Base-by-base conservation (phyloP, 2,329 filamentous ascomycete genomes). In the Penicillium sp. region DNA sequence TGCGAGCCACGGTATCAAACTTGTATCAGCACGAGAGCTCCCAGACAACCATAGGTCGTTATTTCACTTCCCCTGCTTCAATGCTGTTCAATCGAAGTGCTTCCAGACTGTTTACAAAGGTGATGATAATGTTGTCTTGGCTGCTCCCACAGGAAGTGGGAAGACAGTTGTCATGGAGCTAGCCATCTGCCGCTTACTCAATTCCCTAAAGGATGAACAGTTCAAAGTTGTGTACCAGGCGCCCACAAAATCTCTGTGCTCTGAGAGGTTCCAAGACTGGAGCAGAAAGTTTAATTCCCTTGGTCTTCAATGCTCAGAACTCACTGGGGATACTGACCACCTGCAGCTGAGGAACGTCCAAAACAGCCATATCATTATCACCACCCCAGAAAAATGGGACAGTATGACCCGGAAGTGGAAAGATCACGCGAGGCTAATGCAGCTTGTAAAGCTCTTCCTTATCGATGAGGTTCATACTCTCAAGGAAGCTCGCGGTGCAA, bases 381-480 rank as follows among this genome's bases (percentile, higher is more conserved):
- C 92, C 0, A 96, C 92, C 0, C 92, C 92, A 0, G 92, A 96
- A 76, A 96, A 96, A 71, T 96, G 92, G 92, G 92, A 96, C 72
- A 94, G 91, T 63, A 89, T 95, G 74, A 96, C 92, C 0, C 84
- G 92, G 19, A 93, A 92, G 71, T 96, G 92, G 92, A 88, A 89
- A 68, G 92, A 96, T 68, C 90, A 96, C 69, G 84, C 85, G 56
- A 90, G 84, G 66, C 79, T 96, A 19, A 86, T 96, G 76, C 85
- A 89, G 62, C 82, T 93, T 64, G 86, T 96, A 50, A 91, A 90
- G 63, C 79, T 96, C 0, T 92, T 95, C 64, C 83, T 96, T 21
- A 93, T 96, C 60, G 92, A 96, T 68, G 92, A 96, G 71, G 91
- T 96, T 0, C 92, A 96, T 67, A 92, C 95, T 41, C 82, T 96